Evolutionary conservation across 345 rosid species (phyloP).

Genomic region (Camelina neglecta): DNA sequence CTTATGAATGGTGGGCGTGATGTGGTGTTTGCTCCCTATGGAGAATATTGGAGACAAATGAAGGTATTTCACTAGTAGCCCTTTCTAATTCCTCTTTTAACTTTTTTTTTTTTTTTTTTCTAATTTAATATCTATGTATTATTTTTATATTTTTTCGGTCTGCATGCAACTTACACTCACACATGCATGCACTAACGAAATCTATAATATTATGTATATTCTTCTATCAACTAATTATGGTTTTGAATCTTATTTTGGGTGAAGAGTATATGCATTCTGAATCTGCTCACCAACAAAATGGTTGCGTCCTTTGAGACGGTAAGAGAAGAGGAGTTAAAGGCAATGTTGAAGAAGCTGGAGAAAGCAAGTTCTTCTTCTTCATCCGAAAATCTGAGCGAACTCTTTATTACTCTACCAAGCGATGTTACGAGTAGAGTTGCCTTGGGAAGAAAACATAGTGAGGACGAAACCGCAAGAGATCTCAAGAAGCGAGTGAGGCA

Average conservation of each 20-base stretch:
- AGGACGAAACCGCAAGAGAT: conserved; percentile 32
- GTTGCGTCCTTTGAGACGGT: conserved; percentile 49
- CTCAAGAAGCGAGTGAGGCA: conserved; percentile 46
- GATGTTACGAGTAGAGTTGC: conserved; percentile 56
- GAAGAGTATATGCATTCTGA: conserved; percentile 52
- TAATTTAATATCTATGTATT: neutral
- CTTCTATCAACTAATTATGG: neutral
- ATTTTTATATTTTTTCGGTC: neutral
- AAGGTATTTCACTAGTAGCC: conserved; percentile 33
- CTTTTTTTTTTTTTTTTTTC: too few relatives aligned
- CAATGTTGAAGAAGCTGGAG: conserved; percentile 40
- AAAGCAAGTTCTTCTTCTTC: conserved; percentile 24
- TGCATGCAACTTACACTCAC: neutral
- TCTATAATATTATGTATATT: neutral
- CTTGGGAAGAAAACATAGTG: conserved; percentile 58
- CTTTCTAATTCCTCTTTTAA: neutral
- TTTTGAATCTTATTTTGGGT: neutral
- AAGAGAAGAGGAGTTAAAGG: conserved; percentile 55
- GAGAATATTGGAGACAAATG: conserved; percentile 72
- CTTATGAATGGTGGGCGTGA: conserved; percentile 52
- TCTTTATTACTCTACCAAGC: conserved; percentile 40
- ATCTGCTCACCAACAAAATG: conserved; percentile 54
- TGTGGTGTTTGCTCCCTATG: conserved; percentile 53
- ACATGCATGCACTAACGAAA: neutral
- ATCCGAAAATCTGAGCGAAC: conserved; percentile 51